These are phyloP conservation scores for Butyriboletus loyo DNA, from an alignment of 768 basidiomycete species.

Conservation along the genomic window DNA sequence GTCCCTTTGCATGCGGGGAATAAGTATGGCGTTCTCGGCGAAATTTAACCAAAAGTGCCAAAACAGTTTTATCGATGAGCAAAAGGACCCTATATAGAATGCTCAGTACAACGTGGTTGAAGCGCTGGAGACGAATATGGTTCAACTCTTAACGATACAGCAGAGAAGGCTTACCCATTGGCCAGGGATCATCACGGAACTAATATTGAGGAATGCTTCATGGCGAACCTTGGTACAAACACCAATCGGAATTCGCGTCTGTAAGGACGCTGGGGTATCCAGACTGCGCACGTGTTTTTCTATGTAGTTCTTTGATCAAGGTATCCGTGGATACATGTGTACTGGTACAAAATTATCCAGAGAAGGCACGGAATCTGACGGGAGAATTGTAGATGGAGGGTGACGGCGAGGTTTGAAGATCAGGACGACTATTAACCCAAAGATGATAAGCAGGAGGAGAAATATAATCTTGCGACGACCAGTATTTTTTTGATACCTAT, in stretches of 20 bases:
- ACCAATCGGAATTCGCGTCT: constrained; percentile 2
- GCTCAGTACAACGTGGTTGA: constrained; percentile 7
- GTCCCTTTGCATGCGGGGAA: background rate
- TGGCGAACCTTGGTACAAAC: constrained; percentile 18
- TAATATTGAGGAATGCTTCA: background rate
- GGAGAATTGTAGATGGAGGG: constrained; percentile 28
- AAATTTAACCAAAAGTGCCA: constrained; percentile 8
- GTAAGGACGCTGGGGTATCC: constrained; percentile 1
- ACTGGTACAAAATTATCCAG: constrained; percentile 30
- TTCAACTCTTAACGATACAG: background rate
- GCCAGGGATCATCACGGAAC: constrained; percentile 5
- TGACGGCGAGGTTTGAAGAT: constrained; percentile 87
- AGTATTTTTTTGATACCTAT: constrained; percentile 90
- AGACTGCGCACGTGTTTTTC: constrained; percentile 12
- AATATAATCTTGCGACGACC: constrained; percentile 93
- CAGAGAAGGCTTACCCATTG: constrained; percentile 12
- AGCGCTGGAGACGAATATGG: constrained; percentile 3
- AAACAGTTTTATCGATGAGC: constrained; percentile 20
- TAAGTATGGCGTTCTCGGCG: background rate
- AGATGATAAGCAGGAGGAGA: constrained; percentile 83
- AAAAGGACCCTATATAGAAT: constrained; percentile 1
- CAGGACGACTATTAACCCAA: constrained; percentile 82
- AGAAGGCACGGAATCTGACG: constrained; percentile 26
- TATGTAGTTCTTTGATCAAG: constrained; percentile 20
- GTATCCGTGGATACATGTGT: constrained; percentile 33